Evolutionary conservation across 1,139 yeast species (phyloP).

Genomic region (Pichia inconspicua): DNA sequence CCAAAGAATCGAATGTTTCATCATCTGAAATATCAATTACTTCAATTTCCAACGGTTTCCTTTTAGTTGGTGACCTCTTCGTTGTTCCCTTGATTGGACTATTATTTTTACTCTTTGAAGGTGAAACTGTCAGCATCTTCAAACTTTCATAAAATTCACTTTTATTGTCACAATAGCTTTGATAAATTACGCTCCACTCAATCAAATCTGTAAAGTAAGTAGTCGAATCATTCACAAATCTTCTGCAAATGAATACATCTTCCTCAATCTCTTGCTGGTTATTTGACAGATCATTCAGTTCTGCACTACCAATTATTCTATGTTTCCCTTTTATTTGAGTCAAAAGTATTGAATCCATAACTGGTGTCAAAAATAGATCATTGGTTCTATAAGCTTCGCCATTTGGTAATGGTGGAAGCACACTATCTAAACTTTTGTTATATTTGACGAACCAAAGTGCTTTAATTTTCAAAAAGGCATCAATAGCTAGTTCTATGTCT

Average conservation of each 20-base stretch:
- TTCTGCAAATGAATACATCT: constrained; percentile 31
- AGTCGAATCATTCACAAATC: constrained; percentile 34
- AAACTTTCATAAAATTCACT: constrained; percentile 28
- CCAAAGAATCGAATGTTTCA: not conserved
- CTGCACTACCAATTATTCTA: constrained; percentile 29
- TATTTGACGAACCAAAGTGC: constrained; percentile 33
- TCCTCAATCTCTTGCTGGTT: constrained; percentile 18
- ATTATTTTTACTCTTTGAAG: constrained; percentile 10
- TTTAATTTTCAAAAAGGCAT: constrained; percentile 32
- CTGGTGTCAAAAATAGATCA: constrained; percentile 40
- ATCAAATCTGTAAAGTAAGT: constrained; percentile 27
- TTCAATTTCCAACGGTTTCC: not conserved
- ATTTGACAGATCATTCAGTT: constrained; percentile 9
- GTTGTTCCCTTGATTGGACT: not conserved
- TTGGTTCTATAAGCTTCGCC: constrained; percentile 15
- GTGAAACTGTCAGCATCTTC: constrained; percentile 27
- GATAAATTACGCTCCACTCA: constrained; percentile 31
- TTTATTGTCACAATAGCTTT: constrained; percentile 23
- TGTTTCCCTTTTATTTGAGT: constrained; percentile 30
- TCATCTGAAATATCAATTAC: constrained; percentile 10
- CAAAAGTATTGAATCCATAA: constrained; percentile 30
- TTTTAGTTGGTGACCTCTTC: not conserved
- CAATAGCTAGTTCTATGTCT: constrained; percentile 36
- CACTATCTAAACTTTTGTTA: constrained; percentile 18
- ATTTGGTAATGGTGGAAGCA: constrained; percentile 15